phyloP scores from a whole-genome alignment of 331 rosid species.

The Dryas integrifolia region DNA sequence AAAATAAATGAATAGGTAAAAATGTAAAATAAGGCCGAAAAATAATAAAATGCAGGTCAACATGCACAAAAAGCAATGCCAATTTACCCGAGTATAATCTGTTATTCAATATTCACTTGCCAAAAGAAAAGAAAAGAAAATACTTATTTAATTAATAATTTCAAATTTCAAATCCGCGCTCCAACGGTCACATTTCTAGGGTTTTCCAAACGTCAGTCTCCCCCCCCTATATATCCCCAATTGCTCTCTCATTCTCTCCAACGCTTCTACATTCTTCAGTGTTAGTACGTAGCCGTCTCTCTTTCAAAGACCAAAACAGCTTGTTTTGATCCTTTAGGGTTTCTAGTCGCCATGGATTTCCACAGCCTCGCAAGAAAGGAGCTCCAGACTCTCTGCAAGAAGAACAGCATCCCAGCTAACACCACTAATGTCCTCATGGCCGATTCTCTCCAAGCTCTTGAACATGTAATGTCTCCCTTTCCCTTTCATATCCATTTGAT shows the following conservation, averaged over 20 bases:
- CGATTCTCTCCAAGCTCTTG: slow-evolving; percentile 63
- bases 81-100: no score
- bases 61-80: no score
- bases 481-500: not conserved
- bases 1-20: no score
- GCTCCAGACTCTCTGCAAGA: slow-evolving; percentile 86
- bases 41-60: no score
- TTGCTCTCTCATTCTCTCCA: not conserved
- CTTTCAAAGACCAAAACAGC: slow-evolving; percentile 38
- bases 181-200: slow-evolving; percentile 57
- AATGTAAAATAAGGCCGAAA: no score
- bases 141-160: not conserved
- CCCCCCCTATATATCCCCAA: not conserved
- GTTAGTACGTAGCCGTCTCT: not conserved
- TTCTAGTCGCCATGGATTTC: slow-evolving; percentile 56
- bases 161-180: slow-evolving; percentile 54
- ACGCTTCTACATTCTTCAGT: not conserved
- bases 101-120: no score
- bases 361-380: slow-evolving; percentile 67
- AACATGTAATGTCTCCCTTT: slow-evolving; percentile 33
- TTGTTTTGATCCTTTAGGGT: slow-evolving; percentile 29
- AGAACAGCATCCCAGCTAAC: slow-evolving; percentile 86
- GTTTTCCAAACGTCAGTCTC: slow-evolving; percentile 26
- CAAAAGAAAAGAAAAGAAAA: no score
- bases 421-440: slow-evolving; percentile 86